Evolutionary conservation across 306 rosid genomes (phyloP).

Genomic region (Ochetophila trinervis): DNA sequence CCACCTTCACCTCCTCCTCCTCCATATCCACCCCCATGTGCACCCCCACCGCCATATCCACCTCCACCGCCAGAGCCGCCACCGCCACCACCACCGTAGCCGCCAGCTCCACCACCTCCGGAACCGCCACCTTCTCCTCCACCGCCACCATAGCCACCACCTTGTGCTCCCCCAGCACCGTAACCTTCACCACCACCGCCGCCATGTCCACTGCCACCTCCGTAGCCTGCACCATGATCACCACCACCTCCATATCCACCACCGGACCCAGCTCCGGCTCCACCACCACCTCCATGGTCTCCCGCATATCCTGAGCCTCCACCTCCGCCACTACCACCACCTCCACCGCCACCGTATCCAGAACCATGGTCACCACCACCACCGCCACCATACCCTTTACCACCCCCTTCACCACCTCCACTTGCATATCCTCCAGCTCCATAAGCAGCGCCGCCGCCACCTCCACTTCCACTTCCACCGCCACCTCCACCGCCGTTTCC

Average conservation of each 20-base stretch:
- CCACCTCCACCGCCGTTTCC: slow-evolving; percentile 26
- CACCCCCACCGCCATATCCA: slow-evolving; percentile 31
- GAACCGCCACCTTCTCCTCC: slow-evolving; percentile 22
- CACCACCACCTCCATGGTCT: slow-evolving; percentile 12
- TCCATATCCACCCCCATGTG: slow-evolving; percentile 29
- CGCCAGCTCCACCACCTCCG: slow-evolving; percentile 25
- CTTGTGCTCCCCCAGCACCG: slow-evolving; percentile 36
- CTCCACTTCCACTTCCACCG: slow-evolving; percentile 27
- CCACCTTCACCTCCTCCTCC: slow-evolving; percentile 17
- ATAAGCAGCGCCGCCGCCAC: slow-evolving; percentile 31
- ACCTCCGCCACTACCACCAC: slow-evolving; percentile 31
- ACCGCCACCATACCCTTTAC: slow-evolving; percentile 20
- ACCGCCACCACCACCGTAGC: slow-evolving; percentile 39
- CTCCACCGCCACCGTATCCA: slow-evolving; percentile 39
- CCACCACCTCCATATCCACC: slow-evolving; percentile 38
- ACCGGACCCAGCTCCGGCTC: slow-evolving; percentile 30
- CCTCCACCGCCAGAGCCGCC: slow-evolving; percentile 42
- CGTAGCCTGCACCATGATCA: slow-evolving; percentile 35
- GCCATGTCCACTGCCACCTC: slow-evolving; percentile 43
- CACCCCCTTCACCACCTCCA: slow-evolving; percentile 31
- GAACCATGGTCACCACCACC: slow-evolving; percentile 16
- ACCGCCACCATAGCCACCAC: slow-evolving; percentile 41
- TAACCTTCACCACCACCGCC: slow-evolving; percentile 34
- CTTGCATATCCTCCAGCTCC: slow-evolving; percentile 42
- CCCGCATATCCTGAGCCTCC: slow-evolving; percentile 23